Evolutionary conservation across 116 monocot species (phyloP), one percentile per base, ranked within the genome.

Genomic region (Posidonia oceanica): DNA sequence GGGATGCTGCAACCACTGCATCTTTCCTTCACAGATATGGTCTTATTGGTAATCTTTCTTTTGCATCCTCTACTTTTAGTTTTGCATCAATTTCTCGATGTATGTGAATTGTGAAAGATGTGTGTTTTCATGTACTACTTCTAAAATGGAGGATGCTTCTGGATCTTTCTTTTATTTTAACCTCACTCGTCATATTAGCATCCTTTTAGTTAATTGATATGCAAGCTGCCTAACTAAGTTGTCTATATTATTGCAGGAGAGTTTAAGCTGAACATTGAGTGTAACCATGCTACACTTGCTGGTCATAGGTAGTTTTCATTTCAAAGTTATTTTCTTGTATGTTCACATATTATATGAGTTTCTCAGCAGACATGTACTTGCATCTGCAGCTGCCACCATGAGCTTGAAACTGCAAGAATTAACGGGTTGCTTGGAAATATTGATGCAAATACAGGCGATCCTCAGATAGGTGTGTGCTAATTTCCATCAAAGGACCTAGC

Each of bases 401-500:
- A 97, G 53, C 91, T 97, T 85, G 96, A 97, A 82, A 91, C 91
- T 59, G 83, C 94, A 59, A 83, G 94, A 78, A 90, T 94, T 53
- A 94, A 88, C 79, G 91, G 94, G 23, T 68, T 90, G 37, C 86
- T 94, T 72, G 91, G 94, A 15, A 94, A 94, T 39, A 82, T 94
- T 69, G 94, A 94, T 83, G 91, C 94, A 21, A 94, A 94, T 74
- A 94, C 94, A 37, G 94, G 94, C 16, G 94, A 94, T 61, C 94
- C 94, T 73, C 94, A 94, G 71, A 83, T 88, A 67, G 96, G 96
- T 97, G 79, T 59, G 73, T 37, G 18, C 18, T 56, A 48, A 41
- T 37, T 54, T 55, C 16, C 22, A 20, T 39, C 14, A 38, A 21
- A 20, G 20, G 57, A 57, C 41, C 38, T 7, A 39, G 4, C 38